Evolutionary conservation across 768 basidiomycete genomes (phyloP).

Genomic region (Lanmaoa pseudosensibilis): DNA sequence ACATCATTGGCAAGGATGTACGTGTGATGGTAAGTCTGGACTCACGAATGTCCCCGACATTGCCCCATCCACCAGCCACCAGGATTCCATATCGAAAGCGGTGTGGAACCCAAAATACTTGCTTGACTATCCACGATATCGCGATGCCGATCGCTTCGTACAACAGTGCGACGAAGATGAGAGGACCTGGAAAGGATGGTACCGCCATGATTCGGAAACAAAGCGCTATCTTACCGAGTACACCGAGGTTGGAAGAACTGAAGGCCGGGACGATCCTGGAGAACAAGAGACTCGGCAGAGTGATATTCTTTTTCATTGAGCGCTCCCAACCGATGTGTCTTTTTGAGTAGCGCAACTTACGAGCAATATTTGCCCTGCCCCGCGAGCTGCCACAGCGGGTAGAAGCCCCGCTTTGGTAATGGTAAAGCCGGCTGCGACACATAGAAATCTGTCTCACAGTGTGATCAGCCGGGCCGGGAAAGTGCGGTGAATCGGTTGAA

Average conservation of each 20-base stretch:
- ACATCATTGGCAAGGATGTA: background rate
- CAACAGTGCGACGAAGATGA: conserved; percentile 57
- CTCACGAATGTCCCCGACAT: conserved; percentile 71
- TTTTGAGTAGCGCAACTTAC: conserved; percentile 26
- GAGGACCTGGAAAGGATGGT: conserved; percentile 46
- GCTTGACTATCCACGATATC: conserved; percentile 55
- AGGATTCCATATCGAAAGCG: conserved; percentile 71
- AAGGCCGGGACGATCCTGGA: conserved; percentile 73
- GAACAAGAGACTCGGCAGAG: conserved; percentile 65
- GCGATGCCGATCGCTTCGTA: conserved; percentile 58
- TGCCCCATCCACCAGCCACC: conserved; percentile 67
- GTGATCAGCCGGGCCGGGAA: background rate
- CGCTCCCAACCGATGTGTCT: background rate
- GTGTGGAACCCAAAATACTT: conserved; percentile 76
- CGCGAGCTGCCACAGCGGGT: conserved; percentile 54
- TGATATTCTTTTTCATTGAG: conserved; percentile 44
- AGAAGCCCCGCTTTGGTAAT: conserved; percentile 64
- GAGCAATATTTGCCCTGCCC: conserved; percentile 61
- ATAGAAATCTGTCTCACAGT: conserved; percentile 45
- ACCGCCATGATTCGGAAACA: background rate
- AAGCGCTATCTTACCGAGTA: conserved; percentile 44
- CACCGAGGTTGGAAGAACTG: conserved; percentile 51
- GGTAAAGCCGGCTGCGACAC: conserved; percentile 53
- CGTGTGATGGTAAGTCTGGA: background rate
- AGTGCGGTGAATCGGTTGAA: conserved; percentile 4